These are phyloP conservation scores for Lactarius trivialis DNA, from an alignment of 768 basidiomycete genomes.

Conservation along the genomic window DNA sequence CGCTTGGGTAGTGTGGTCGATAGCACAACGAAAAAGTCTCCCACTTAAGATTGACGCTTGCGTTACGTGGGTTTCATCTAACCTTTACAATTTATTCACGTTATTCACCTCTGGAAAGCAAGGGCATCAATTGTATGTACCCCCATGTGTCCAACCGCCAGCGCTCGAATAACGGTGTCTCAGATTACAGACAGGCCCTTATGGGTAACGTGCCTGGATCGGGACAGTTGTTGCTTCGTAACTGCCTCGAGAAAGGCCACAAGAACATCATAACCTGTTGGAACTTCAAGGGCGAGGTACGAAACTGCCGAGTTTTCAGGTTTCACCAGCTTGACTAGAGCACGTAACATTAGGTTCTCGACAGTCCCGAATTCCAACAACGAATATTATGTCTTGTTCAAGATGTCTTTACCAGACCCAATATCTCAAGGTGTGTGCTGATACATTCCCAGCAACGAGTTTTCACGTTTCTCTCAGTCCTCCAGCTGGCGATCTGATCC, in stretches of 20 bases:
- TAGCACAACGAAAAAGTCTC: background rate
- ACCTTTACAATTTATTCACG: background rate
- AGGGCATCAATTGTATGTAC: background rate
- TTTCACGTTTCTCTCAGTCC: background rate
- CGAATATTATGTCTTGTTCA: background rate
- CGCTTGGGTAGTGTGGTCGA: background rate
- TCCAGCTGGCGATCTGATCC: no score
- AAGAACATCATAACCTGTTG: background rate
- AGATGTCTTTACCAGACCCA: background rate
- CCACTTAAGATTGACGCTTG: background rate
- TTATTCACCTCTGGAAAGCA: background rate
- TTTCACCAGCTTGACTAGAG: no score
- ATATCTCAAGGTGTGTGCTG: background rate
- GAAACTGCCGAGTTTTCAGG: background rate
- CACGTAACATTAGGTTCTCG: background rate
- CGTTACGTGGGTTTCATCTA: background rate
- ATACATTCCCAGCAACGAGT: background rate
- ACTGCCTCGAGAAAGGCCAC: background rate
- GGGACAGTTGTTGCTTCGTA: background rate
- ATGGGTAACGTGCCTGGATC: background rate
- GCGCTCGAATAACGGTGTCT: background rate
- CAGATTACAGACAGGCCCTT: background rate
- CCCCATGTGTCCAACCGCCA: background rate
- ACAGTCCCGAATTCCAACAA: background rate
- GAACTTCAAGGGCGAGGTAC: background rate